These are phyloP conservation scores for Hyphodiscus sp. DNA, from an alignment of 2,329 filamentous ascomycete species.

Conservation along the genomic window DNA sequence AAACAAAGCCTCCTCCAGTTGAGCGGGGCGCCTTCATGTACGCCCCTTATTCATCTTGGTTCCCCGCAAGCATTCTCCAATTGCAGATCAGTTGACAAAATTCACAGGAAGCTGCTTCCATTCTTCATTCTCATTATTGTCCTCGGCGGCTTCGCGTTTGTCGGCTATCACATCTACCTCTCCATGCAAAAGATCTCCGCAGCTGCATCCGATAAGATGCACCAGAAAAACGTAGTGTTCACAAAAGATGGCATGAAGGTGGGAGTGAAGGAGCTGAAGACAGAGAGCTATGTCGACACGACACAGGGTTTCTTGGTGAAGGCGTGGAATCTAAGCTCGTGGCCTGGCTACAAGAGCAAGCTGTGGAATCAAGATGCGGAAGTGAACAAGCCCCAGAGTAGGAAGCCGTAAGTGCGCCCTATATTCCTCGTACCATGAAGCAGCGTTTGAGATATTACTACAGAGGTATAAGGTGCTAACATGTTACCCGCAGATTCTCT, in stretches of 20 bases:
- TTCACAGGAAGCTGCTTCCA: constrained; percentile 50
- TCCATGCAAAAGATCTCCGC: constrained; percentile 59
- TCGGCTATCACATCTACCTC: constrained; percentile 68
- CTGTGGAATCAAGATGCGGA: constrained; percentile 31
- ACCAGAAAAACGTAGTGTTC: constrained; percentile 68
- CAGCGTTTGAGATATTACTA: not conserved
- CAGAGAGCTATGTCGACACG: constrained; percentile 66
- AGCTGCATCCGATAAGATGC: constrained; percentile 62
- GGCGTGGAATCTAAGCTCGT: constrained; percentile 52
- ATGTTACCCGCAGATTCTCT: not conserved
- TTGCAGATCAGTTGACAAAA: constrained; percentile 1
- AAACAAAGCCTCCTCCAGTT: not conserved
- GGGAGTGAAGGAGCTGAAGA: constrained; percentile 60
- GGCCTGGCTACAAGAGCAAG: constrained; percentile 30
- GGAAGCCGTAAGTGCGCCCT: constrained; percentile 24
- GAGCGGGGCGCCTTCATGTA: not conserved
- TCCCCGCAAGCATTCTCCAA: not conserved
- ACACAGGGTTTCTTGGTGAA: constrained; percentile 65
- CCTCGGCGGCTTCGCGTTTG: constrained; percentile 51
- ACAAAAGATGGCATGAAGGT: constrained; percentile 69
- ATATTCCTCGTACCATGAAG: not conserved
- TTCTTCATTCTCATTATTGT: constrained; percentile 57
- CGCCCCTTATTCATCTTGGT: not conserved
- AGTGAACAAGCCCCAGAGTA: constrained; percentile 22
- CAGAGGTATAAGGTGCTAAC: not conserved